These are phyloP conservation scores for Wakefieldia striispora DNA, from an alignment of 768 basidiomycete species.

Conservation along the genomic window DNA sequence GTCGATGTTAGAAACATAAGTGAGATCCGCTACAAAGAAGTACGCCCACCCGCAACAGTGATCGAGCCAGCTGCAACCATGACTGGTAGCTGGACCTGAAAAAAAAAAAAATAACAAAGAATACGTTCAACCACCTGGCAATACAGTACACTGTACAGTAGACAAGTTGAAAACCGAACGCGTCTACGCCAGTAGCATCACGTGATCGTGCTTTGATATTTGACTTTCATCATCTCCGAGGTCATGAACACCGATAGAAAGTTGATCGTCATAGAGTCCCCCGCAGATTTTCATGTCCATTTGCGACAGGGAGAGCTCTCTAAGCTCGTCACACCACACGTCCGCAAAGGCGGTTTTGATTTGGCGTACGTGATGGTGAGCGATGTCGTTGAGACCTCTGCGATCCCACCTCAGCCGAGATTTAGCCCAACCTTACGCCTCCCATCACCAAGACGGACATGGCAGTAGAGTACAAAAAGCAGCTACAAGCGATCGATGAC, in stretches of 20 bases:
- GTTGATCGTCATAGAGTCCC: constrained; percentile 40
- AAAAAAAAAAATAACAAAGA: not conserved
- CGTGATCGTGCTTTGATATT: constrained; percentile 28
- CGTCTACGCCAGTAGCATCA: constrained; percentile 20
- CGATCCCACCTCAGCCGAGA: constrained; percentile 10
- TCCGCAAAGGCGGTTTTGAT: constrained; percentile 83
- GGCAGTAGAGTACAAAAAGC: constrained; percentile 76
- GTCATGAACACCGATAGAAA: constrained; percentile 19
- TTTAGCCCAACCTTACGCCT: constrained; percentile 88
- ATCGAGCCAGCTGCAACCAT: constrained; percentile 89
- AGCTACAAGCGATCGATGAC: constrained; percentile 73
- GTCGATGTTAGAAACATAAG: constrained; percentile 12
- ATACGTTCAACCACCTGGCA: not conserved
- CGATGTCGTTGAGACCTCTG: constrained; percentile 9
- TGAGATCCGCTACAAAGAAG: not conserved
- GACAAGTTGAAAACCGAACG: constrained; percentile 33
- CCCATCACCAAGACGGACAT: constrained; percentile 81
- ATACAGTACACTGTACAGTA: too few species aligned
- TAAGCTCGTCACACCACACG: constrained; percentile 84
- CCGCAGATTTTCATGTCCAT: constrained; percentile 96
- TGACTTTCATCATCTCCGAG: constrained; percentile 10
- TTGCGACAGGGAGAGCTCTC: constrained; percentile 85
- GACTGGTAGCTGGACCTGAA: constrained; percentile 11
- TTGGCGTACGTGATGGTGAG: constrained; percentile 96
- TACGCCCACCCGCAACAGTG: constrained; percentile 69